Evolutionary conservation across 2,329 filamentous ascomycete species (phyloP).

Genomic region (Pestalotiopsis sp.): DNA sequence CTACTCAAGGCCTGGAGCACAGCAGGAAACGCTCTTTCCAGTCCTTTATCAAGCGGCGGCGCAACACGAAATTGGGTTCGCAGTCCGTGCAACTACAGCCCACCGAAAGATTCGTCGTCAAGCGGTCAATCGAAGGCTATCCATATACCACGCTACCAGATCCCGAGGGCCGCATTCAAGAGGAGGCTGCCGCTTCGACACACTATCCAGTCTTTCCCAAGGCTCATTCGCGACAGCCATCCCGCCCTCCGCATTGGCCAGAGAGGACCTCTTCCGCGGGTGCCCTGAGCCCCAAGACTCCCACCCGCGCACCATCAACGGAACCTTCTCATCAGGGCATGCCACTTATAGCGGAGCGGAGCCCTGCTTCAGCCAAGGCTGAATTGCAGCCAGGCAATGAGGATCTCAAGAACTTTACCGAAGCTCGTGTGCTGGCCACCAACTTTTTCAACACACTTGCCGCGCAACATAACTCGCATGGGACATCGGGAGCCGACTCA

Average conservation of each 20-base stretch:
- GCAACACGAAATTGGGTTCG: neutral
- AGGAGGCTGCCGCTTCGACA: conserved; percentile 22
- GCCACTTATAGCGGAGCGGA: neutral
- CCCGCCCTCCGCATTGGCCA: conserved; percentile 18
- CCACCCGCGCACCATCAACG: neutral
- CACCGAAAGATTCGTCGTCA: conserved; percentile 18
- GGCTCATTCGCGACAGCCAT: neutral
- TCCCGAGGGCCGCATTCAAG: conserved; percentile 11
- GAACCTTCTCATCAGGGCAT: neutral
- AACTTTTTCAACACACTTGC: neutral
- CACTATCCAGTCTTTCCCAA: conserved; percentile 23
- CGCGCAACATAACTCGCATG: neutral
- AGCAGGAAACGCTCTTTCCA: conserved; percentile 23
- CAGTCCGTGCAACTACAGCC: conserved; percentile 16
- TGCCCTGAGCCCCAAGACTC: conserved; percentile 1
- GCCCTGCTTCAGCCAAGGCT: neutral
- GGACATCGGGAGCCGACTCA: neutral
- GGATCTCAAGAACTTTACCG: conserved; percentile 2
- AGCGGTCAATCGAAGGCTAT: conserved; percentile 20
- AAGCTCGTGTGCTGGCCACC: neutral
- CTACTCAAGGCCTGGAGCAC: conserved; percentile 10
- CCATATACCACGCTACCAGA: conserved; percentile 22
- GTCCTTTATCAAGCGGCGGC: conserved; percentile 15
- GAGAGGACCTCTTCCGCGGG: conserved; percentile 23
- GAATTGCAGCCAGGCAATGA: neutral